phyloP scores from a whole-genome alignment of 179 eudicot genomes.

The Sideroxylon spinosum region DNA sequence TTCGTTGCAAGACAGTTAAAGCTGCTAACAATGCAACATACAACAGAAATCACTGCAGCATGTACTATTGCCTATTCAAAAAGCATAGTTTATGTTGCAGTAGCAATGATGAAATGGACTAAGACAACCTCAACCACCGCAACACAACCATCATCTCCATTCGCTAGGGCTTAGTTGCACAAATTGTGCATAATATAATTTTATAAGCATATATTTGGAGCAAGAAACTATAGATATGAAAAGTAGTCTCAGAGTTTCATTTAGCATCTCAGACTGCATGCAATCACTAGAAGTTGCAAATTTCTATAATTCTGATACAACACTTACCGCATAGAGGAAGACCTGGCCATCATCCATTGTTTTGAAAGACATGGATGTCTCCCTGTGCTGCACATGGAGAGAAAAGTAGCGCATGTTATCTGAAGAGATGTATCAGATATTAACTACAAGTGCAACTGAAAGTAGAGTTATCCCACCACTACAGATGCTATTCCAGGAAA shows the following conservation, averaged over 20 bases:
- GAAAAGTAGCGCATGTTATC: not conserved
- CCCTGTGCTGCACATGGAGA: slow-evolving; percentile 71
- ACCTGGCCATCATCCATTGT: slow-evolving; percentile 99
- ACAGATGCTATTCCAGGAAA: slow-evolving; percentile 97
- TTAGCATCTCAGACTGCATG: not conserved
- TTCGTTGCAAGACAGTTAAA: no score
- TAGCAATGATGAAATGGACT: not conserved
- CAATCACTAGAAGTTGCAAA: not conserved
- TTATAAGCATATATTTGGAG: not conserved
- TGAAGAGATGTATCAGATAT: not conserved
- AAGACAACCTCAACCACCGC: not conserved
- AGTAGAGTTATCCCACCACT: slow-evolving; percentile 58
- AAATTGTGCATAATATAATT: no score
- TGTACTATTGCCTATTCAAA: not conserved
- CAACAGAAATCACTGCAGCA: no score
- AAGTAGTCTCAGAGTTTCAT: no score
- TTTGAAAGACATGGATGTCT: slow-evolving; percentile 97
- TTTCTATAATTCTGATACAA: not conserved
- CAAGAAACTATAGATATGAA: no score
- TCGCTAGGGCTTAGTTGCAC: no score
- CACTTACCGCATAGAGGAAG: slow-evolving; percentile 85
- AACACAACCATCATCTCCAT: not conserved
- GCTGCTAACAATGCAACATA: no score
- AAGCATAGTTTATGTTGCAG: not conserved
- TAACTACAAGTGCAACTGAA: slow-evolving; percentile 9